These are phyloP conservation scores for Sphaceloma murrayae DNA, from an alignment of 2,329 filamentous ascomycete species.

Conservation along the genomic window DNA sequence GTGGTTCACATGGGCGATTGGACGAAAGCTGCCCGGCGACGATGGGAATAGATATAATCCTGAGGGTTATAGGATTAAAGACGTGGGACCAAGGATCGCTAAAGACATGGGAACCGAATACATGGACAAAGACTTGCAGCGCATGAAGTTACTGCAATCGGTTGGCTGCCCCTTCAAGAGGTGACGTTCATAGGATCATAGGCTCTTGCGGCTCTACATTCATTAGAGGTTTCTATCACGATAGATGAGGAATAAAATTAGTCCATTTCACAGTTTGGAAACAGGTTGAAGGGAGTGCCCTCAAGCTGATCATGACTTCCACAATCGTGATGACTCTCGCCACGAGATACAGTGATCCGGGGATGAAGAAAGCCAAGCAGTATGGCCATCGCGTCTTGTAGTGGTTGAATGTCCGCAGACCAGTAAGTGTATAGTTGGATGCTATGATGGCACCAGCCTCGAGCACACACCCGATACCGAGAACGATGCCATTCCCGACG, in stretches of 20 bases:
- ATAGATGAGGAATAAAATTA: constrained; percentile 3
- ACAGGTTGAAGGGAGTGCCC: background rate
- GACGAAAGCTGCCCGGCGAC: background rate
- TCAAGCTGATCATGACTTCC: background rate
- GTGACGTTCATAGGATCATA: too few relatives aligned
- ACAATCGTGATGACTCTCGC: background rate
- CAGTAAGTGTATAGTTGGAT: too few relatives aligned
- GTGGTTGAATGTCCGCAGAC: constrained; percentile 1
- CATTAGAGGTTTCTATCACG: too few relatives aligned
- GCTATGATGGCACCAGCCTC: too few relatives aligned
- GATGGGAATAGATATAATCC: background rate
- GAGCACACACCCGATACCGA: too few relatives aligned
- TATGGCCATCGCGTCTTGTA: background rate
- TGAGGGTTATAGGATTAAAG: background rate
- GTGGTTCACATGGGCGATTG: background rate
- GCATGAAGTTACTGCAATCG: background rate
- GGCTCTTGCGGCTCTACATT: too few relatives aligned
- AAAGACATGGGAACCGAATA: background rate
- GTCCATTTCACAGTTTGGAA: background rate
- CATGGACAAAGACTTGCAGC: background rate
- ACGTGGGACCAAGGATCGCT: background rate
- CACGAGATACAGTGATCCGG: background rate
- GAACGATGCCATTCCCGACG: background rate
- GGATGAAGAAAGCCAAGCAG: background rate
- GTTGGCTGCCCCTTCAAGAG: background rate